Percentiles rank a stretch among this genome's conserved stretches.
phyloP scores from a whole-genome alignment of 2,329 filamentous ascomycete species.

The Colletotrichum spinosum region DNA sequence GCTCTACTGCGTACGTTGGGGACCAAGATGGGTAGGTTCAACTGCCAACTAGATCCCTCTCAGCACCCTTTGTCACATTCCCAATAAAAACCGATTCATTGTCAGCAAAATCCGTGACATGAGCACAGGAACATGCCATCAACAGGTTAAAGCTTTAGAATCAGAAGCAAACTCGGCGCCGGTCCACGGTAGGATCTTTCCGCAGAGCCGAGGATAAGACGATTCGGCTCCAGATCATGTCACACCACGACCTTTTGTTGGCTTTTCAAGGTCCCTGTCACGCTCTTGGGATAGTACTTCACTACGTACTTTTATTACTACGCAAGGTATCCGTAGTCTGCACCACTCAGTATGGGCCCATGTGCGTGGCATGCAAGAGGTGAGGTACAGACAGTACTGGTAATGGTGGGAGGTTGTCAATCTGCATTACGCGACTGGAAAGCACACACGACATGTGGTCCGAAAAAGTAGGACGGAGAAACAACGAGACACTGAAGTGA shows the following conservation, averaged over 20 bases:
- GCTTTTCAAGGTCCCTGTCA: conserved; percentile 17
- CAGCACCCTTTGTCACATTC: neutral
- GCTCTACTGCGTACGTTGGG: conserved; percentile 26
- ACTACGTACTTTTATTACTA: too few relatives aligned
- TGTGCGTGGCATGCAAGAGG: too few relatives aligned
- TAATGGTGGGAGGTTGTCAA: conserved; percentile 32
- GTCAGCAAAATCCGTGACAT: conserved; percentile 14
- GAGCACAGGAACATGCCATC: conserved; percentile 26
- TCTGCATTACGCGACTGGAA: conserved; percentile 34
- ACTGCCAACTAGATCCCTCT: conserved; percentile 5
- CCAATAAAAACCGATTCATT: conserved; percentile 28
- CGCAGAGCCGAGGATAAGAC: conserved; percentile 36
- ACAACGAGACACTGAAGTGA: conserved; percentile 1
- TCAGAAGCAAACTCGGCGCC: conserved; percentile 33
- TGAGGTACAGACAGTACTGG: neutral
- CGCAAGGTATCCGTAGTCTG: too few relatives aligned
- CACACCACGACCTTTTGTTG: conserved; percentile 25
- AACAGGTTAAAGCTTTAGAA: conserved; percentile 8
- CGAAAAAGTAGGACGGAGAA: conserved; percentile 4
- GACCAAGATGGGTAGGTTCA: conserved; percentile 11
- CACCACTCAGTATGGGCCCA: too few relatives aligned
- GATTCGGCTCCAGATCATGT: conserved; percentile 31
- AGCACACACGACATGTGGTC: conserved; percentile 32
- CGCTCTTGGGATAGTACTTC: conserved; percentile 10
- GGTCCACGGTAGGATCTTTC: conserved; percentile 14